Conservation (phyloP, 805 yeast genomes). For the Candida oleophila region DNA sequence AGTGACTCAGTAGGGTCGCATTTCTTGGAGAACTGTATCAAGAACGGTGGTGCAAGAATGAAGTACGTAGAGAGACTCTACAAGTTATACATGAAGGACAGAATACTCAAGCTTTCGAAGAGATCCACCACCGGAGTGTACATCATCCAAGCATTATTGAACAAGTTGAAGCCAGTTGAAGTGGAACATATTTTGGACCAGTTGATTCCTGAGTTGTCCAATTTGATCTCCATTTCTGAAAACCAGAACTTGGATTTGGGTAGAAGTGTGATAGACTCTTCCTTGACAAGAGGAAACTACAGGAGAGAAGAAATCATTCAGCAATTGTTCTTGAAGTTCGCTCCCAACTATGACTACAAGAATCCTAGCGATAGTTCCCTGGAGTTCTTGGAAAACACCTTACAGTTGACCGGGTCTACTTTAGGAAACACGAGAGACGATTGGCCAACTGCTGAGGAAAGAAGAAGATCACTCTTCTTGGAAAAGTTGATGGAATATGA, state of each 20-base stretch:
- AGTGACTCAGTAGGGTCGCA: slow-evolving; percentile 93
- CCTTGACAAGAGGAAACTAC: slow-evolving; percentile 56
- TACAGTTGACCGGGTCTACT: slow-evolving; percentile 66
- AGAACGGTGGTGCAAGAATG: slow-evolving; percentile 57
- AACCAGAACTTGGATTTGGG: slow-evolving; percentile 73
- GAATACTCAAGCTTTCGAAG: slow-evolving; percentile 70
- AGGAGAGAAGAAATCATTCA: slow-evolving; percentile 58
- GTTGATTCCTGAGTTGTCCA: slow-evolving; percentile 64
- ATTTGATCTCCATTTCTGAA: slow-evolving; percentile 45
- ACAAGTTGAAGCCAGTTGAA: slow-evolving; percentile 61
- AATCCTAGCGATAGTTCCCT: slow-evolving; percentile 24
- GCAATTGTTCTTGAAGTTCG: slow-evolving; percentile 39
- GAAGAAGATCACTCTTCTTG: slow-evolving; percentile 72
- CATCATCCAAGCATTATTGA: slow-evolving; percentile 70
- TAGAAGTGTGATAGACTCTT: slow-evolving; percentile 63
- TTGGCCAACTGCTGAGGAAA: slow-evolving; percentile 90
- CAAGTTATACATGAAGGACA: slow-evolving; percentile 66
- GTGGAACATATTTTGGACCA: slow-evolving; percentile 61
- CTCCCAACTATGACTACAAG: slow-evolving; percentile 35
- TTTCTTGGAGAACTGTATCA: slow-evolving; percentile 73
- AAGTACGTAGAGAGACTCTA: slow-evolving; percentile 72
- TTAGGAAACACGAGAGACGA: slow-evolving; percentile 80
- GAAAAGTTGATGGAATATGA: slow-evolving; percentile 75
- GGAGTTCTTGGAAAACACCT: slow-evolving; percentile 65
- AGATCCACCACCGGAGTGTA: slow-evolving; percentile 84